A percentile compares a stretch with the other conserved stretches of the same genome.
Conservation (phyloP, 805 yeast genomes). For the Cyberlindnera sargentensis region DNA sequence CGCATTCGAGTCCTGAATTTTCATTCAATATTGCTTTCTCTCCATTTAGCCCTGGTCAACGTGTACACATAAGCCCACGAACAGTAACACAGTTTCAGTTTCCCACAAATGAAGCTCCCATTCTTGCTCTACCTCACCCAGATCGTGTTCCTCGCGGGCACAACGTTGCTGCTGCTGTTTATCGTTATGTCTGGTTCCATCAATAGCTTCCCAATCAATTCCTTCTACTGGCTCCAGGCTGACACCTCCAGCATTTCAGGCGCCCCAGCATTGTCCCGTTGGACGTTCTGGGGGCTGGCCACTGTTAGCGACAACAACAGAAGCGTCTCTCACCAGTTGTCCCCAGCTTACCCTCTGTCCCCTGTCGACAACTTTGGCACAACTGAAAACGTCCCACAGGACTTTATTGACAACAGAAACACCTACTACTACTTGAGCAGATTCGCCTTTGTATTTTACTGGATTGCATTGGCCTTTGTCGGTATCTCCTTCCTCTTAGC, state of each 20-base stretch:
- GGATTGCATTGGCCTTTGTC: conserved; percentile 53
- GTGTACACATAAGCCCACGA: no score
- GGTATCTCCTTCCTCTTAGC: conserved; percentile 55
- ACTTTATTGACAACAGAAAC: conserved; percentile 47
- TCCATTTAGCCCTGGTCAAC: no score
- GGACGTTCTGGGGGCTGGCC: conserved; percentile 84
- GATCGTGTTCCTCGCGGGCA: conserved; percentile 19
- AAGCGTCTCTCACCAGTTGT: conserved; percentile 31
- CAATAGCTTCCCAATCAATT: conserved; percentile 49
- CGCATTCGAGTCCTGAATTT: no score
- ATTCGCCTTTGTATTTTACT: conserved; percentile 55
- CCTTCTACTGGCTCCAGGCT: conserved; percentile 65
- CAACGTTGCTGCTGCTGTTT: conserved; percentile 45
- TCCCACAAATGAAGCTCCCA: conserved; percentile 9
- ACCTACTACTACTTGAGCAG: conserved; percentile 58
- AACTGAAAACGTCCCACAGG: conserved; percentile 41
- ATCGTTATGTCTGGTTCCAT: conserved; percentile 60
- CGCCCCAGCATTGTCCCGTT: conserved; percentile 50
- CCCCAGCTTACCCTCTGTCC: conserved; percentile 69
- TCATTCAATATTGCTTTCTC: no score
- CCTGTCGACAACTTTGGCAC: conserved; percentile 69
- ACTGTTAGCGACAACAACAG: conserved; percentile 27
- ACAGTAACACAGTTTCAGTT: no score
- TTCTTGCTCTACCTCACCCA: conserved; percentile 10
- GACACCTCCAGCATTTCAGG: conserved; percentile 50